These are phyloP conservation scores for Cryptococcus sp. DNA, from an alignment of 1,284 basidiomycete species.

Conservation along the genomic window DNA sequence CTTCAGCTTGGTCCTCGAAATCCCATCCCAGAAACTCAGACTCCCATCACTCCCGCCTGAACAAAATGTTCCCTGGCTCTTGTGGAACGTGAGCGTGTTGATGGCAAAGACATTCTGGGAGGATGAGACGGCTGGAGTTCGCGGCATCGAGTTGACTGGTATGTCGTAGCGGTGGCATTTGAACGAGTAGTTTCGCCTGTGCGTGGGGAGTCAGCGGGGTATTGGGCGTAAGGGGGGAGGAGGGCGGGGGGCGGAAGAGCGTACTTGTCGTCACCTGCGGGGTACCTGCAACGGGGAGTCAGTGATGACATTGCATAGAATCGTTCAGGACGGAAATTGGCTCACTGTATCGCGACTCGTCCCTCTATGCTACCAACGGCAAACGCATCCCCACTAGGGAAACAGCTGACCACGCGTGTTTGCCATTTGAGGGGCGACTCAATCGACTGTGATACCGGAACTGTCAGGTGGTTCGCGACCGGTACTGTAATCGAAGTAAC, in stretches of 20 bases:
- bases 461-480: background rate
- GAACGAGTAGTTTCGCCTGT: conserved; percentile 80
- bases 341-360: conserved; percentile 91
- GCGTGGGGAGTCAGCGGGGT: background rate
- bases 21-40: conserved; percentile 50
- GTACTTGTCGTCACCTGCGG: conserved; percentile 33
- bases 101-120: conserved; percentile 78
- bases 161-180: conserved; percentile 85
- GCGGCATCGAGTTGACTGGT: conserved; percentile 30
- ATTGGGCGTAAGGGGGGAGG: background rate
- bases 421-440: conserved; percentile 89
- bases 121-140: conserved; percentile 26
- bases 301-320: conserved; percentile 11
- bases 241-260: conserved; percentile 7
- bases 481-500: background rate
- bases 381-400: conserved; percentile 75
- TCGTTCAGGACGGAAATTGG: conserved; percentile 12
- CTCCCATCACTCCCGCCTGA: conserved; percentile 68
- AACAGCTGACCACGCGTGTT: conserved; percentile 83
- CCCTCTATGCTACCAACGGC: conserved; percentile 94
- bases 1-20: conserved; percentile 77
- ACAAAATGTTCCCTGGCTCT: conserved; percentile 87
- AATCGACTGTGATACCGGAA: conserved; percentile 57
- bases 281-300: conserved; percentile 25
- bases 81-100: conserved; percentile 89